Evolutionary conservation across 2,329 filamentous ascomycete genomes (phyloP).

Genomic region (Septoria linicola): DNA sequence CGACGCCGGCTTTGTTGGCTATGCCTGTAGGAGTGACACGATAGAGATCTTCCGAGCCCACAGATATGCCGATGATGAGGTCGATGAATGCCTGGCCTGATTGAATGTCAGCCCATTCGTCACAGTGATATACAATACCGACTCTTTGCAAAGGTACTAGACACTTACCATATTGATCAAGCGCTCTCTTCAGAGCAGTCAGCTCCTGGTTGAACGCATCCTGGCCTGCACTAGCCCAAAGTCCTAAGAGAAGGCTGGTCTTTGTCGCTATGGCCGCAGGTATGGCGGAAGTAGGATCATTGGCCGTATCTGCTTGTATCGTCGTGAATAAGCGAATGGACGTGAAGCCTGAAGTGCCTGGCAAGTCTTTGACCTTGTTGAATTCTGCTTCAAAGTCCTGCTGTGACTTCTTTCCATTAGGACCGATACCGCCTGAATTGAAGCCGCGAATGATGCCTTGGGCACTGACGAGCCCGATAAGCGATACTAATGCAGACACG

Average conservation of each 20-base stretch:
- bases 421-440: slow-evolving; percentile 68
- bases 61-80: slow-evolving; percentile 76
- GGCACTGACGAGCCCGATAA: slow-evolving; percentile 41
- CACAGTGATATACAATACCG: background rate
- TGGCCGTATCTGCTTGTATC: slow-evolving; percentile 54
- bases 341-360: slow-evolving; percentile 50
- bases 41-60: slow-evolving; percentile 76
- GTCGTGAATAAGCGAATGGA: slow-evolving; percentile 66
- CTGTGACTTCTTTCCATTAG: slow-evolving; percentile 60
- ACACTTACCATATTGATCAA: slow-evolving; percentile 56
- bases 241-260: slow-evolving; percentile 74
- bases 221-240: slow-evolving; percentile 61
- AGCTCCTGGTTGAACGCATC: slow-evolving; percentile 70
- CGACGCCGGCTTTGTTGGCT: slow-evolving; percentile 60
- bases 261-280: slow-evolving; percentile 79
- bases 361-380: slow-evolving; percentile 62
- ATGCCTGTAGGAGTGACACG: slow-evolving; percentile 67
- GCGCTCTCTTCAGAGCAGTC: slow-evolving; percentile 67
- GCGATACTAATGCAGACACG: slow-evolving; percentile 1
- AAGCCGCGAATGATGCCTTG: slow-evolving; percentile 56
- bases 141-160: background rate
- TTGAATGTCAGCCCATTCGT: background rate
- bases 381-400: slow-evolving; percentile 70
- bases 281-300: slow-evolving; percentile 66
- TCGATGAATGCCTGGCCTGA: slow-evolving; percentile 60